phyloP scores from a whole-genome alignment of 2,329 filamentous ascomycete genomes.

The Alternaria dauci region DNA sequence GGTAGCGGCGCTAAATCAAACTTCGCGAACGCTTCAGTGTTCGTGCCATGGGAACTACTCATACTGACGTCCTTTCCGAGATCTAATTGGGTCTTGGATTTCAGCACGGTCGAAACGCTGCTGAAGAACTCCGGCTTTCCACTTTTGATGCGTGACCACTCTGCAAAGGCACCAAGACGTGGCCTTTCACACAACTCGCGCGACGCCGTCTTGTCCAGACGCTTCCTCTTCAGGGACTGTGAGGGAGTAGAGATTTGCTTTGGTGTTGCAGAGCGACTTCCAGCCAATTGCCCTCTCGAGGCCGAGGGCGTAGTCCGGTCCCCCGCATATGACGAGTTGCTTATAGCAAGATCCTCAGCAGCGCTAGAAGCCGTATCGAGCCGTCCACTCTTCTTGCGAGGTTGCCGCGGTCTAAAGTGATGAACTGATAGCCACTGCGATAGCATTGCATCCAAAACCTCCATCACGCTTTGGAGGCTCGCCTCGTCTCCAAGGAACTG shows the following conservation, averaged over 20 bases:
- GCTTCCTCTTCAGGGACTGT: conserved; percentile 34
- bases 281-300: neutral
- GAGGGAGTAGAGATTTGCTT: neutral
- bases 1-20: conserved; percentile 22
- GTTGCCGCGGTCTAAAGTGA: conserved; percentile 66
- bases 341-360: neutral
- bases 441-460: conserved; percentile 73
- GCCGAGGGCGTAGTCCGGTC: neutral
- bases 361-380: conserved; percentile 9
- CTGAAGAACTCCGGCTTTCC: conserved; percentile 47
- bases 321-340: neutral
- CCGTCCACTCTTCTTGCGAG: conserved; percentile 18
- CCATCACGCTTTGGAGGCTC: conserved; percentile 63
- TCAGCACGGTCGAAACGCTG: conserved; percentile 24
- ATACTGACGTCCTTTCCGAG: neutral
- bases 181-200: conserved; percentile 5
- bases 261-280: neutral
- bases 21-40: conserved; percentile 3
- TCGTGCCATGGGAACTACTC: neutral
- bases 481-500: conserved; percentile 34
- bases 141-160: conserved; percentile 58
- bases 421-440: conserved; percentile 78
- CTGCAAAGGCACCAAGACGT: conserved; percentile 36
- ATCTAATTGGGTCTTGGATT: neutral
- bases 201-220: neutral